Conservation (phyloP, 2,329 filamentous ascomycete species). For the Venturia nashicola region DNA sequence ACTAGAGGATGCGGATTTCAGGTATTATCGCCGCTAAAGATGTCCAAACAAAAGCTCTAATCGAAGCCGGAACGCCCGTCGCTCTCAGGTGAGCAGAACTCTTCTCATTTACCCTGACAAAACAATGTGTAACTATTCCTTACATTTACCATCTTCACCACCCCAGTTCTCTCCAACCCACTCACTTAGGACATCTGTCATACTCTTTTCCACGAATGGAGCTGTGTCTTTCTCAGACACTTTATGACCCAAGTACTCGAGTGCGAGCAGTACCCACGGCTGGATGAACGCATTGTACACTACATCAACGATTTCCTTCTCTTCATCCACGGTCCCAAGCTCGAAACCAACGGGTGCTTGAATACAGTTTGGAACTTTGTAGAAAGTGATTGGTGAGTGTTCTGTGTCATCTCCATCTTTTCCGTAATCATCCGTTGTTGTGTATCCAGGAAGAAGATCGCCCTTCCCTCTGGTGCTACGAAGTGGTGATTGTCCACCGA, state of each 20-base stretch:
- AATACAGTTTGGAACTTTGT: slow-evolving; percentile 72
- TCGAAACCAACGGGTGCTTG: slow-evolving; percentile 52
- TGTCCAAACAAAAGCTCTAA: not conserved
- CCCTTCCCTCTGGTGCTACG: slow-evolving; percentile 19
- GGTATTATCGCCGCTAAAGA: no score
- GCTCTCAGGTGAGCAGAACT: not conserved
- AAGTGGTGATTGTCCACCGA: slow-evolving; percentile 15
- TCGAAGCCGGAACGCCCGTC: not conserved
- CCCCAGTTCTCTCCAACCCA: slow-evolving; percentile 48
- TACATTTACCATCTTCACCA: not conserved
- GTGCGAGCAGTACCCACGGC: slow-evolving; percentile 63
- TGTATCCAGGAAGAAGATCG: slow-evolving; percentile 65
- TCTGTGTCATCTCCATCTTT: slow-evolving; percentile 81
- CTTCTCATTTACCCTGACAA: not conserved
- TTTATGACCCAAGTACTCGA: slow-evolving; percentile 47
- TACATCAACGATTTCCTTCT: slow-evolving; percentile 54
- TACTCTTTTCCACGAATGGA: slow-evolving; percentile 38
- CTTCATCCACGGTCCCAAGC: slow-evolving; percentile 15
- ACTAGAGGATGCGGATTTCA: no score
- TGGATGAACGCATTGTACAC: slow-evolving; percentile 89
- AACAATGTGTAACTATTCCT: not conserved
- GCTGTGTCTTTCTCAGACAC: slow-evolving; percentile 38
- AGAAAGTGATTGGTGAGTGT: slow-evolving; percentile 63
- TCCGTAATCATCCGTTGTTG: slow-evolving; percentile 74
- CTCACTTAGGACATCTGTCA: slow-evolving; percentile 45